Percentiles rank a stretch among this genome's conserved stretches.
Evolutionary conservation across 176 grass and related monocot species (phyloP).

Genomic region (Carex littledalei): DNA sequence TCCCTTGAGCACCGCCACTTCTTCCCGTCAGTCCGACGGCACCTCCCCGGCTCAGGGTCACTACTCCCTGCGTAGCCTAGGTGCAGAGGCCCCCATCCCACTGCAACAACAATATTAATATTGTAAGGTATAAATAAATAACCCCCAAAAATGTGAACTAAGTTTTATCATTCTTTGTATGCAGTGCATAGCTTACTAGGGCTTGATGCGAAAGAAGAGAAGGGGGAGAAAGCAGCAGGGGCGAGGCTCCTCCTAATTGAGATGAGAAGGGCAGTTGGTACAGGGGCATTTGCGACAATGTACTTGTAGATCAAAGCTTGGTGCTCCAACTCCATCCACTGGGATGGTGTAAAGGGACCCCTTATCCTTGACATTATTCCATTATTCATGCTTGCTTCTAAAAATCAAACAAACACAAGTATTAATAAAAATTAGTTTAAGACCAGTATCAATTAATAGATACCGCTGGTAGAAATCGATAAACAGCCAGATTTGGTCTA

Average conservation of each 20-base stretch:
- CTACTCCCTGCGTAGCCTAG: conserved; percentile 31
- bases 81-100: conserved; percentile 60
- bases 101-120: conserved; percentile 7
- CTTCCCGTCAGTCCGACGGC: conserved; percentile 77
- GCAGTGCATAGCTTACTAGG: conserved; percentile 27
- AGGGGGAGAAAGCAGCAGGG: conserved; percentile 36
- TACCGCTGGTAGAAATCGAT: background rate
- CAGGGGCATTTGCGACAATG: conserved; percentile 58
- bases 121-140: background rate
- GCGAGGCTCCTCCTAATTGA: conserved; percentile 34
- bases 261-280: conserved; percentile 61
- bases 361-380: conserved; percentile 57
- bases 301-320: conserved; percentile 92
- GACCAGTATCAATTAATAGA: background rate
- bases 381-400: conserved; percentile 39
- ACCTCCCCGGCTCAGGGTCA: conserved; percentile 81
- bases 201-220: conserved; percentile 48
- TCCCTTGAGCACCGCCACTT: conserved; percentile 92
- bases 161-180: background rate
- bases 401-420: conserved; percentile 28
- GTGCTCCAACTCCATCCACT: conserved; percentile 96
- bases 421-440: conserved; percentile 5
- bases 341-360: conserved; percentile 78
- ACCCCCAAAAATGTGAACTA: background rate
- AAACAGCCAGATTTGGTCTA: background rate